Percentiles rank a stretch among this genome's conserved stretches.
These are phyloP conservation scores for Mortierella sp. DNA, from an alignment of 371 early-diverging fungal species.

Conservation along the genomic window DNA sequence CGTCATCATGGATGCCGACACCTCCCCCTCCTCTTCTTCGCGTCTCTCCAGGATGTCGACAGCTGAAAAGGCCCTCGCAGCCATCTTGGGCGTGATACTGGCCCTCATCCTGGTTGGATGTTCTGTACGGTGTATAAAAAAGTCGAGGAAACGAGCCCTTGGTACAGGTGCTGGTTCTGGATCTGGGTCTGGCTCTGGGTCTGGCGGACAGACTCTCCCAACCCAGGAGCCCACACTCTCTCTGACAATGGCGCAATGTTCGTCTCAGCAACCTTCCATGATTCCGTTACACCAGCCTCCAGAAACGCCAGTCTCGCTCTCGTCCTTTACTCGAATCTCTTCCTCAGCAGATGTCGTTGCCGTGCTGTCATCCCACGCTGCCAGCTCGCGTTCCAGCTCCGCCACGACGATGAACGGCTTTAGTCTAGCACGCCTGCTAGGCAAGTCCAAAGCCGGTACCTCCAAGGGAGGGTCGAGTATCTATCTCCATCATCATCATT, in stretches of 20 bases:
- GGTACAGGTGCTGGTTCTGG: background rate
- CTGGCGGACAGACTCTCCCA: background rate
- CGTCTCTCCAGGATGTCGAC: background rate
- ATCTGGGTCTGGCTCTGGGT: background rate
- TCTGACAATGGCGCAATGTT: constrained; percentile 3
- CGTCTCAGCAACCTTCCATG: constrained; percentile 2
- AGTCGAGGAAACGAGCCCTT: background rate
- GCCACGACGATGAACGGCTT: constrained; percentile 6
- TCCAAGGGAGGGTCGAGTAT: background rate
- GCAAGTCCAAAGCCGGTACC: background rate
- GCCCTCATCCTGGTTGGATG: background rate
- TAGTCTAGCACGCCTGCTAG: constrained; percentile 28
- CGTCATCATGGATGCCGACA: background rate
- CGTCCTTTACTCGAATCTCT: constrained; percentile 35
- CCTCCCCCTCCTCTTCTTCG: constrained; percentile 9
- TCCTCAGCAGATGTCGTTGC: constrained; percentile 16
- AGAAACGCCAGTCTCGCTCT: constrained; percentile 21
- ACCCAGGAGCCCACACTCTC: background rate
- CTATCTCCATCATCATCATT: background rate
- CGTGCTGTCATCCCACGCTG: background rate
- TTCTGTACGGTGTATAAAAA: background rate
- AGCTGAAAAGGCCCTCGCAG: background rate
- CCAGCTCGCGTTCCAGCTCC: constrained; percentile 1
- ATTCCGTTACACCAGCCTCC: constrained; percentile 15
- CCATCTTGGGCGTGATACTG: background rate